These are phyloP conservation scores for Inonotus obliquus DNA, from an alignment of 1,284 basidiomycete species.

Conservation along the genomic window DNA sequence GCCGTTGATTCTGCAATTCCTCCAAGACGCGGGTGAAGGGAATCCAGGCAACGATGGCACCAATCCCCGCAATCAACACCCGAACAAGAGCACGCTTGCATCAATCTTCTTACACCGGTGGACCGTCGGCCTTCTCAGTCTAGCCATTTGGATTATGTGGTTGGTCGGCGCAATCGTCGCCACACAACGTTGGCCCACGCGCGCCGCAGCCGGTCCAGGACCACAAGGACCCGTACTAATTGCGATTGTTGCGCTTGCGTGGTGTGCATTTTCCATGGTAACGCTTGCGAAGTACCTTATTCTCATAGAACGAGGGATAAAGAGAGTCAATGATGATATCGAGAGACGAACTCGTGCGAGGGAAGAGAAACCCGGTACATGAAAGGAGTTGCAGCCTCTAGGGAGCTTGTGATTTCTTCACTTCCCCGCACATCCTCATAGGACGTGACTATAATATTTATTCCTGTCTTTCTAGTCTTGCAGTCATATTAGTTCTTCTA, in stretches of 20 bases:
- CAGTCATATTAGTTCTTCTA: too few relatives aligned
- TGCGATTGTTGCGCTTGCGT: conserved; percentile 10
- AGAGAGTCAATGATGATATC: too few relatives aligned
- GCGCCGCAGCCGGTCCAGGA: neutral
- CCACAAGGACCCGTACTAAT: conserved; percentile 1
- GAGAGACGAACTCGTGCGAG: too few relatives aligned
- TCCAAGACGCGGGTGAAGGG: neutral
- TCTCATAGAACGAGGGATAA: neutral
- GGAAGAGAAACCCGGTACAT: too few relatives aligned
- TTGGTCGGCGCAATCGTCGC: too few relatives aligned
- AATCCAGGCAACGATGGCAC: too few relatives aligned
- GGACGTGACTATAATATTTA: too few relatives aligned
- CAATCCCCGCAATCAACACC: neutral
- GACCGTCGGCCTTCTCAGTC: neutral
- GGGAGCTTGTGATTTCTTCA: too few relatives aligned
- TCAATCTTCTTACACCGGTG: neutral
- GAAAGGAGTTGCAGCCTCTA: too few relatives aligned
- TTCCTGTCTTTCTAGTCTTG: too few relatives aligned
- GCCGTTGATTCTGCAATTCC: conserved; percentile 41
- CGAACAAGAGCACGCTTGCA: neutral
- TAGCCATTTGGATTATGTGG: neutral
- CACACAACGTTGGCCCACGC: too few relatives aligned
- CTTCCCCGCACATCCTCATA: too few relatives aligned
- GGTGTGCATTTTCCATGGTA: conserved; percentile 6
- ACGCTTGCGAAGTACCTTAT: neutral